phyloP scores from a whole-genome alignment of 805 yeast genomes.

The Candida patagonica region DNA sequence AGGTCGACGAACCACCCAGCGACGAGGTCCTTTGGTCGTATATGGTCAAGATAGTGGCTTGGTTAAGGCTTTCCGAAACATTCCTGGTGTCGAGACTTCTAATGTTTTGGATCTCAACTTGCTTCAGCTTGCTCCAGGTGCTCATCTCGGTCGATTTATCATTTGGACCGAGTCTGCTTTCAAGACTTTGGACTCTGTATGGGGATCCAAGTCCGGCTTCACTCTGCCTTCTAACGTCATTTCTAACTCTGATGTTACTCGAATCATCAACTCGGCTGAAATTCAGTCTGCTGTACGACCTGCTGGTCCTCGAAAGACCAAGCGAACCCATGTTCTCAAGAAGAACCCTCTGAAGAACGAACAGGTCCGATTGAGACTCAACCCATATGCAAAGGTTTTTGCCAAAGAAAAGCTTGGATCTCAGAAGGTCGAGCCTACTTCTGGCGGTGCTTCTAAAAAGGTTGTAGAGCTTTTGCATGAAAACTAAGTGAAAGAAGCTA shows the following conservation, averaged over 20 bases:
- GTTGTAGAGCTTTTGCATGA: slow-evolving; percentile 26
- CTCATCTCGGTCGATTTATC: slow-evolving; percentile 98
- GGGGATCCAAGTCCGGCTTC: slow-evolving; percentile 89
- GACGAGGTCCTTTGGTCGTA: slow-evolving; percentile 99
- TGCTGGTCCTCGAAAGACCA: slow-evolving; percentile 88
- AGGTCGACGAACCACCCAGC: slow-evolving; percentile 99
- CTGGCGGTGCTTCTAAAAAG: slow-evolving; percentile 31
- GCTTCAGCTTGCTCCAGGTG: slow-evolving; percentile 99
- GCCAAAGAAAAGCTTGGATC: slow-evolving; percentile 86
- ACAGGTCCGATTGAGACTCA: slow-evolving; percentile 94
- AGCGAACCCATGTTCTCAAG: slow-evolving; percentile 94
- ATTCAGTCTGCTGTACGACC: slow-evolving; percentile 95
- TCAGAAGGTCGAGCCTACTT: slow-evolving; percentile 58
- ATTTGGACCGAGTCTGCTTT: slow-evolving; percentile 99
- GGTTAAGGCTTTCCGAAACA: slow-evolving; percentile 97
- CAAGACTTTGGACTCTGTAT: slow-evolving; percentile 90
- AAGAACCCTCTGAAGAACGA: slow-evolving; percentile 99
- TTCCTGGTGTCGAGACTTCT: slow-evolving; percentile 99
- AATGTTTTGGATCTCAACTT: slow-evolving; percentile 87
- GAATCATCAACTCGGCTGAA: slow-evolving; percentile 98
- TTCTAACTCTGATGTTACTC: slow-evolving; percentile 90
- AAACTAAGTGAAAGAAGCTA: slow-evolving; percentile 18
- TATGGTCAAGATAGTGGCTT: slow-evolving; percentile 97
- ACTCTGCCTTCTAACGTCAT: slow-evolving; percentile 89
- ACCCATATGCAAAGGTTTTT: slow-evolving; percentile 99